Base-by-base conservation (phyloP, 2,329 filamentous ascomycete species). In the Amauroascus verrucosus region DNA sequence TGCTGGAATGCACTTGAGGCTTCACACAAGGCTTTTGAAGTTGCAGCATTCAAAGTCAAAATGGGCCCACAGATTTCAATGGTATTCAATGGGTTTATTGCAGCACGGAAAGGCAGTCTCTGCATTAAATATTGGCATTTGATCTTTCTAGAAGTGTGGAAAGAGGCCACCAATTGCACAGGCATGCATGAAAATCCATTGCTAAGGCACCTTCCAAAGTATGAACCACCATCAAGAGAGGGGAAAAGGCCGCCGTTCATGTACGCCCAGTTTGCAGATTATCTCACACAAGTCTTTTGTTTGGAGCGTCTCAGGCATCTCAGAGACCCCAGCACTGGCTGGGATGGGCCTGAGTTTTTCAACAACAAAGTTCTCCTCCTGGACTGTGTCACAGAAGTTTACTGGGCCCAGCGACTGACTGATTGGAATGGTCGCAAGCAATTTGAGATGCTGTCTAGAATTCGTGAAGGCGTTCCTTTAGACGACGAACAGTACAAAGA, bases 1-100 rank as follows among this genome's bases (percentile, higher is more conserved):
- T 72, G 68, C 44, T 73, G 70, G 71, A 55, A 65, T 18, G 52
- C 62, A 32, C 60, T 73, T 14, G 60, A 61, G 30, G 68, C 72
- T 54, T 67, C 72, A 43, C 62, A 64, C 37, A 65, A 57, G 1
- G 65, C 63, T 0, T 72, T 62, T 46, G 62, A 63, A 24, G 61
- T 72, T 6, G 60, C 64, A 11, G 56, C 57, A 1, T 62, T 64
- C 33, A 58, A 59, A 6, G 2, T 35, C 13, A 7, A 32, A 4
- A 3, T 48, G 9, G 16, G 45, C n/a, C 45, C 45, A 16, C 26
- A 28, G 18, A 13, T 5, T 33, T 22, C 37, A 53, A 59, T 64
- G 56, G 22, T 48, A 7, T 33, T 50, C n/a, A 54, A 54, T 18
- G 52, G 46, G 26, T 30, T 54, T 32, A 43, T 54, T 32, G 52